phyloP scores from a whole-genome alignment of 805 yeast species.

The Zygosaccharomyces bailii region DNA sequence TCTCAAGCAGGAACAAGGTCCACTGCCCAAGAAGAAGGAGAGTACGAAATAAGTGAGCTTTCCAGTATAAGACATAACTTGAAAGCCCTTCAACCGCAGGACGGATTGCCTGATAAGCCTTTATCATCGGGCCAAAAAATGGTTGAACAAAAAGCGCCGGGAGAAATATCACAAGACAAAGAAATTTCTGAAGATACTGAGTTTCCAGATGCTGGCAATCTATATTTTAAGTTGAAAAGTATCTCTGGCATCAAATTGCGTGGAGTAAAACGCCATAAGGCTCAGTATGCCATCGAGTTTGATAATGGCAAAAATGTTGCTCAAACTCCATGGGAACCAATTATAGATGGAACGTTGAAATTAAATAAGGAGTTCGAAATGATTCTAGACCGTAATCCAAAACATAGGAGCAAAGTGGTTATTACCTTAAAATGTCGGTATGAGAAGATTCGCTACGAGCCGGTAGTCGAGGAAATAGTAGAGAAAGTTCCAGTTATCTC shows the following conservation, averaged over 20 bases:
- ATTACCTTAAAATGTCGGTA: slow-evolving; percentile 70
- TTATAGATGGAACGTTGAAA: slow-evolving; percentile 33
- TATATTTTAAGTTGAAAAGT: slow-evolving; percentile 50
- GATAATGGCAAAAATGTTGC: slow-evolving; percentile 84
- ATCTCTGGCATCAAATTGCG: slow-evolving; percentile 47
- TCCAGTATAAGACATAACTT: background rate
- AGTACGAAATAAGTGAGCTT: background rate
- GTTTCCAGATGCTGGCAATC: slow-evolving; percentile 41
- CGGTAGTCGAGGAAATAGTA: slow-evolving; percentile 54
- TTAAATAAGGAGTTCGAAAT: slow-evolving; percentile 75
- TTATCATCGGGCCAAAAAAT: background rate
- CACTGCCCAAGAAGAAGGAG: background rate
- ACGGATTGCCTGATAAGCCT: background rate
- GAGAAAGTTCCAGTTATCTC: slow-evolving; percentile 50
- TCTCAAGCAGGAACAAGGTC: background rate
- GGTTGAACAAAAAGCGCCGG: background rate
- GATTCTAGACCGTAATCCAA: slow-evolving; percentile 29
- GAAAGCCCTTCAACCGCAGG: background rate
- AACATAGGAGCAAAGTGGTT: slow-evolving; percentile 54
- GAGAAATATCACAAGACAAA: background rate
- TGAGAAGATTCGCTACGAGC: slow-evolving; percentile 39
- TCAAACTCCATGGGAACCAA: slow-evolving; percentile 50
- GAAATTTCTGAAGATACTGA: background rate
- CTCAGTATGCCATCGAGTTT: slow-evolving; percentile 47
- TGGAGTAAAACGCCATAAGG: slow-evolving; percentile 43